A percentile compares a stretch with the other conserved stretches of the same genome.
Conservation (phyloP, 2,329 filamentous ascomycete genomes). For the Venturia asperata region DNA sequence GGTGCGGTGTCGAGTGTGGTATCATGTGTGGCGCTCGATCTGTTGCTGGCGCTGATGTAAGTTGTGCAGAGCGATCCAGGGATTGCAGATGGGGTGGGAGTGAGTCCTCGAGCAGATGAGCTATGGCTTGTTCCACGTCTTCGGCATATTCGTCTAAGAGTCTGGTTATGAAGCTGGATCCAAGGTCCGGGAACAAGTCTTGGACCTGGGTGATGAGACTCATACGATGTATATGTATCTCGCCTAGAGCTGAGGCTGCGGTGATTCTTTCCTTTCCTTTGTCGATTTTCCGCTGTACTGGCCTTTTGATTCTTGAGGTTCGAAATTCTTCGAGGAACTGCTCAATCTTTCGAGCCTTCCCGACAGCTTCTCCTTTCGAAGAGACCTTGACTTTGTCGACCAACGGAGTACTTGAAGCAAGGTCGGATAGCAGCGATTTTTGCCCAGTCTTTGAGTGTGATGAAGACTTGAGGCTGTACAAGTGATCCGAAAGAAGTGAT, state of each 20-base stretch:
- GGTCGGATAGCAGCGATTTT: conserved; percentile 61
- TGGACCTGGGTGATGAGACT: conserved; percentile 85
- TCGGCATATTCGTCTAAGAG: conserved; percentile 74
- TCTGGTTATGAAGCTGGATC: conserved; percentile 71
- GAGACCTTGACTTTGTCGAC: conserved; percentile 48
- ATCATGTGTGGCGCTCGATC: conserved; percentile 39
- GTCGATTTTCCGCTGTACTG: conserved; percentile 51
- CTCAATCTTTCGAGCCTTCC: conserved; percentile 50
- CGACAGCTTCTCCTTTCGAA: not conserved
- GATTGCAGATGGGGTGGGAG: conserved; percentile 60
- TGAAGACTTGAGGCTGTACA: conserved; percentile 73
- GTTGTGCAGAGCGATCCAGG: conserved; percentile 57
- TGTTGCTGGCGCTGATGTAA: conserved; percentile 30
- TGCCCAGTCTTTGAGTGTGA: conserved; percentile 44
- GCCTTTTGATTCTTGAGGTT: conserved; percentile 46
- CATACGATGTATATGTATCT: conserved; percentile 71
- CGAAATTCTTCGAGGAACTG: conserved; percentile 54
- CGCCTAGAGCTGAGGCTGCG: conserved; percentile 34
- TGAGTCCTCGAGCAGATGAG: conserved; percentile 71
- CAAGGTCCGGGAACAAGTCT: conserved; percentile 83
- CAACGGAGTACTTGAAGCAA: conserved; percentile 74
- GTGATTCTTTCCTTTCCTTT: conserved; percentile 55
- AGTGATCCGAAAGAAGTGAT: conserved; percentile 70
- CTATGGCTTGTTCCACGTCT: conserved; percentile 69
- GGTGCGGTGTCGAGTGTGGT: conserved; percentile 50